phyloP scores from a whole-genome alignment of 352 stramenopile genomes.

The Blastocystis sp. region DNA sequence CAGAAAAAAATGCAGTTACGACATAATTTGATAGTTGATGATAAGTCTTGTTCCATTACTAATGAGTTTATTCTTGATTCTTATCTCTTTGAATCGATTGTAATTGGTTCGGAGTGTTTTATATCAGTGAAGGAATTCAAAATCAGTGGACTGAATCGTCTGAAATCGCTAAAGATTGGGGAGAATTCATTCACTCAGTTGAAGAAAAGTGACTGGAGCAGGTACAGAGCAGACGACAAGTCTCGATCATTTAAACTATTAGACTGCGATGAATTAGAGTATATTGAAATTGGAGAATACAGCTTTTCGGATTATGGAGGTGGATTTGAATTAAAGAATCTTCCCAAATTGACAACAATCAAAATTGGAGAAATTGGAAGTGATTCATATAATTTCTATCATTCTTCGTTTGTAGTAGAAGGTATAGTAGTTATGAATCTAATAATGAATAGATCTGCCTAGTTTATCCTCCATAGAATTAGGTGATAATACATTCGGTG shows the following conservation, averaged over 20 bases:
- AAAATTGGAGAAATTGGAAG: neutral
- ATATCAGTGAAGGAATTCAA: neutral
- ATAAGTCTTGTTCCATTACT: neutral
- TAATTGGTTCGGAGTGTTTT: neutral
- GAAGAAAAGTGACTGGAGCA: no score
- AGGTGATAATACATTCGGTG: neutral
- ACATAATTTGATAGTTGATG: neutral
- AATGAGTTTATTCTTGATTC: neutral
- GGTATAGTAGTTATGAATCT: neutral
- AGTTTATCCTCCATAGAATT: neutral
- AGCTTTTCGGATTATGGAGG: neutral
- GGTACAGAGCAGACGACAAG: neutral
- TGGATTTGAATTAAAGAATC: neutral
- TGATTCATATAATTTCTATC: neutral
- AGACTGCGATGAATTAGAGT: neutral
- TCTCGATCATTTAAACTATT: neutral
- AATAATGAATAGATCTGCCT: neutral
- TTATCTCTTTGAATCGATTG: neutral
- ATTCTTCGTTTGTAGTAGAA: neutral
- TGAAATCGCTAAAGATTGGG: neutral
- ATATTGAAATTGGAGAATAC: neutral
- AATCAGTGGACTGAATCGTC: neutral
- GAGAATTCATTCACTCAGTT: neutral
- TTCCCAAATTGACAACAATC: neutral
- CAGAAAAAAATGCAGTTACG: neutral